Percentiles rank a stretch among this genome's conserved stretches.
Conservation (phyloP, 371 early-diverging fungal species). For the Apophysomyces ossiformis region DNA sequence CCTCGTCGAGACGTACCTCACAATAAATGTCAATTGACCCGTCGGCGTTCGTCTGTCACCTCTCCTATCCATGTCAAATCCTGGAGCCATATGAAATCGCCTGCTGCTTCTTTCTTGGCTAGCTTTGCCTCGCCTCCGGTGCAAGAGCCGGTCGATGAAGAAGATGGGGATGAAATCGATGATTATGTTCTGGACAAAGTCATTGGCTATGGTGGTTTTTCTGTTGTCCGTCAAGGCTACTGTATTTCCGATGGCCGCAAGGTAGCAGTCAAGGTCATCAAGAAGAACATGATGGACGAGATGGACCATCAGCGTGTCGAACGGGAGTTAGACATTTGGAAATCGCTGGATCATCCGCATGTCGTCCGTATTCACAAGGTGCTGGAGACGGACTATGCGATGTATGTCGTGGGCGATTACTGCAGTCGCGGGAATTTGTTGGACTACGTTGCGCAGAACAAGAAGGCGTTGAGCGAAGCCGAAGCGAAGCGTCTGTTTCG, state of each 20-base stretch:
- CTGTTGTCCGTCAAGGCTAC: constrained; percentile 66
- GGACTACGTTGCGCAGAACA: constrained; percentile 25
- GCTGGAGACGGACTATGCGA: constrained; percentile 66
- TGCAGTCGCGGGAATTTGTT: constrained; percentile 64
- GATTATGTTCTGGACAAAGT: constrained; percentile 60
- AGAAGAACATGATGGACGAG: constrained; percentile 26
- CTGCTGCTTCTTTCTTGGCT: constrained; percentile 67
- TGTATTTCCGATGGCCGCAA: constrained; percentile 35
- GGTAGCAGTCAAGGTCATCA: constrained; percentile 64
- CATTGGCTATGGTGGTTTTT: constrained; percentile 73
- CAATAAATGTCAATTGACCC: constrained; percentile 22
- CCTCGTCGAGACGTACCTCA: constrained; percentile 15
- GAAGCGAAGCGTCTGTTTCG: constrained; percentile 58
- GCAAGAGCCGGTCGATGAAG: constrained; percentile 29
- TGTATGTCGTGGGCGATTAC: constrained; percentile 73
- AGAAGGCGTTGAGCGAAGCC: constrained; percentile 40
- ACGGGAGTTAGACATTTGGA: constrained; percentile 75
- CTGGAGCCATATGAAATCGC: constrained; percentile 56
- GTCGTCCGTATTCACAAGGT: constrained; percentile 66
- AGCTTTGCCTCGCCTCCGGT: constrained; percentile 48
- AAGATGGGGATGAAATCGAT: constrained; percentile 70
- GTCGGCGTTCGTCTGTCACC: constrained; percentile 18
- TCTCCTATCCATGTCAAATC: constrained; percentile 41
- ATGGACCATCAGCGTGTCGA: constrained; percentile 34
- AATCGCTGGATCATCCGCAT: constrained; percentile 67